Conservation (phyloP, 768 basidiomycete species). For the Kwoniella dendrophila region DNA sequence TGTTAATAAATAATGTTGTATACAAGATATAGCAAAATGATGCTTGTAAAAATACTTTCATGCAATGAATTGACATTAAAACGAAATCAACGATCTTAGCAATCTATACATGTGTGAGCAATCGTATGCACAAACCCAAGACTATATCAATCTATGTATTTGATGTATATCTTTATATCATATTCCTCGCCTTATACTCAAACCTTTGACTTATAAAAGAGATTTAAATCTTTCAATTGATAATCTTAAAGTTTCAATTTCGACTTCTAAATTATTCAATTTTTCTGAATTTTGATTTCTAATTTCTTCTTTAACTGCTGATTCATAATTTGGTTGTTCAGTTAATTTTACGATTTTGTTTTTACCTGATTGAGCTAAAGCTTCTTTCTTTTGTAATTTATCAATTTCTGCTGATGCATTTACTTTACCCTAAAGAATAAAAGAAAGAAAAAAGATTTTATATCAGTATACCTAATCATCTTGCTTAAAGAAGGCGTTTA, state of each 20-base stretch:
- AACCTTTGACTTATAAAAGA: constrained; percentile 35
- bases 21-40: too few species aligned
- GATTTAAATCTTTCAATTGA: constrained; percentile 72
- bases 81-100: too few species aligned
- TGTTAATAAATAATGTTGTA: too few species aligned
- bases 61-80: too few species aligned
- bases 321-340: constrained; percentile 73
- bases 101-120: too few species aligned
- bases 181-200: too few species aligned
- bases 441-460: neutral
- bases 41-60: too few species aligned
- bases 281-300: constrained; percentile 75
- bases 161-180: too few species aligned
- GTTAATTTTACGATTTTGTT: constrained; percentile 77
- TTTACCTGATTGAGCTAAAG: constrained; percentile 68
- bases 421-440: constrained; percentile 71
- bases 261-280: constrained; percentile 77
- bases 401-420: constrained; percentile 83
- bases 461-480: too few species aligned
- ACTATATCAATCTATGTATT: too few species aligned
- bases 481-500: too few species aligned
- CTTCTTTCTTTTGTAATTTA: constrained; percentile 88
- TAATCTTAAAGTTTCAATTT: constrained; percentile 70
- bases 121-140: too few species aligned
- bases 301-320: constrained; percentile 77